Evolutionary conservation across 768 basidiomycete species (phyloP).

Genomic region (Pleurotus platypus): DNA sequence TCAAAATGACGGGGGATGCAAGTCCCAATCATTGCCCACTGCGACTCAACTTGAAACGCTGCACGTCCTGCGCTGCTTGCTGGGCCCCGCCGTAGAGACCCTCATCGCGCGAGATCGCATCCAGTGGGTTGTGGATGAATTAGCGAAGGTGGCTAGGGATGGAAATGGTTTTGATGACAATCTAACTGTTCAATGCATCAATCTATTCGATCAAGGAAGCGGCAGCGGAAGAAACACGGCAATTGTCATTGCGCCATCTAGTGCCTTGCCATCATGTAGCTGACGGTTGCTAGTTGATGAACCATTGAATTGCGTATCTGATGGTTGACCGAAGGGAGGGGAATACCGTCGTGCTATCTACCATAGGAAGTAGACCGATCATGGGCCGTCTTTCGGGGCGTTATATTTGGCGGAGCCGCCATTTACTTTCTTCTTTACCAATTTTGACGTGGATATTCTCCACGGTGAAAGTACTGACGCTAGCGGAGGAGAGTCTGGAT

Average conservation of each 20-base stretch:
- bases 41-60: conserved; percentile 51
- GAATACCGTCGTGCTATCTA: too few species aligned
- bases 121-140: conserved; percentile 48
- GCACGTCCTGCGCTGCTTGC: conserved; percentile 62
- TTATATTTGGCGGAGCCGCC: conserved; percentile 21
- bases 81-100: conserved; percentile 68
- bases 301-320: too few species aligned
- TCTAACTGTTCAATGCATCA: conserved; percentile 41
- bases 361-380: too few species aligned
- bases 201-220: conserved; percentile 68
- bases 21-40: conserved; percentile 5
- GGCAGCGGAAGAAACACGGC: conserved; percentile 75
- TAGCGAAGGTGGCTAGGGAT: conserved; percentile 15
- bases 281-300: too few species aligned
- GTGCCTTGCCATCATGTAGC: too few species aligned
- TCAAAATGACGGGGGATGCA: not conserved
- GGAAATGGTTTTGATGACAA: conserved; percentile 4
- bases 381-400: not conserved
- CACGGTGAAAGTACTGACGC: conserved; percentile 48
- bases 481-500: conserved; percentile 34
- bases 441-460: conserved; percentile 61
- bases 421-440: conserved; percentile 60
- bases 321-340: too few species aligned
- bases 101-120: conserved; percentile 61
- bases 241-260: conserved; percentile 42